Conservation (phyloP, 2,329 filamentous ascomycete genomes). For the Nemania serpens region DNA sequence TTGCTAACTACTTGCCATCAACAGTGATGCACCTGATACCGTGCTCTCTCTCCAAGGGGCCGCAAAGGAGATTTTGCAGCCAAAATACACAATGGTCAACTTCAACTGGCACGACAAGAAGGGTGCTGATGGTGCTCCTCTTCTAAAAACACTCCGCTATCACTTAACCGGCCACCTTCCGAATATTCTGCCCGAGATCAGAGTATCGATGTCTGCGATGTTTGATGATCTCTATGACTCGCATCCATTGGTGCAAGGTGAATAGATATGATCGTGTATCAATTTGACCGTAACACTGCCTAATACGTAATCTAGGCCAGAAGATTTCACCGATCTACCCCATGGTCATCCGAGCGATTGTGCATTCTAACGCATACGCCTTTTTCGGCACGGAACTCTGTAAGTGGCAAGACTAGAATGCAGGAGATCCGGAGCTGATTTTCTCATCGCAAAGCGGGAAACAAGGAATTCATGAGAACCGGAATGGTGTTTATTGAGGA, state of each 20-base stretch:
- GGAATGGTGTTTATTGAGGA: neutral
- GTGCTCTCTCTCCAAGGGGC: conserved; percentile 29
- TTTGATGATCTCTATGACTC: neutral
- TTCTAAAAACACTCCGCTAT: neutral
- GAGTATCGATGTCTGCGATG: neutral
- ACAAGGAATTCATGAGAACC: neutral
- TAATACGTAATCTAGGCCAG: neutral
- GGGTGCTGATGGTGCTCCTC: neutral
- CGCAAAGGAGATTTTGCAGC: conserved; percentile 18
- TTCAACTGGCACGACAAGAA: conserved; percentile 6
- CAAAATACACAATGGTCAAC: neutral
- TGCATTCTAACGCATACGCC: neutral
- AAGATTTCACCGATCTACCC: neutral
- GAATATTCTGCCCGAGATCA: neutral
- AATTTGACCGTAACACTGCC: neutral
- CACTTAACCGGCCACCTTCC: neutral
- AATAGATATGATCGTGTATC: neutral
- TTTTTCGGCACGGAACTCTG: conserved; percentile 9
- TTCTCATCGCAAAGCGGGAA: neutral
- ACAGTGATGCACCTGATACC: conserved; percentile 13
- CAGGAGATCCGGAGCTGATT: neutral
- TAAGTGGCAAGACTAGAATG: too few relatives aligned
- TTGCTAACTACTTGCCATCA: too few relatives aligned
- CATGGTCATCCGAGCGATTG: neutral
- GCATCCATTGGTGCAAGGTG: neutral